A percentile compares a stretch with the other conserved stretches of the same genome.
These are phyloP conservation scores for Arctostaphylos glauca DNA, from an alignment of 148 eudicot genomes.

Conservation along the genomic window DNA sequence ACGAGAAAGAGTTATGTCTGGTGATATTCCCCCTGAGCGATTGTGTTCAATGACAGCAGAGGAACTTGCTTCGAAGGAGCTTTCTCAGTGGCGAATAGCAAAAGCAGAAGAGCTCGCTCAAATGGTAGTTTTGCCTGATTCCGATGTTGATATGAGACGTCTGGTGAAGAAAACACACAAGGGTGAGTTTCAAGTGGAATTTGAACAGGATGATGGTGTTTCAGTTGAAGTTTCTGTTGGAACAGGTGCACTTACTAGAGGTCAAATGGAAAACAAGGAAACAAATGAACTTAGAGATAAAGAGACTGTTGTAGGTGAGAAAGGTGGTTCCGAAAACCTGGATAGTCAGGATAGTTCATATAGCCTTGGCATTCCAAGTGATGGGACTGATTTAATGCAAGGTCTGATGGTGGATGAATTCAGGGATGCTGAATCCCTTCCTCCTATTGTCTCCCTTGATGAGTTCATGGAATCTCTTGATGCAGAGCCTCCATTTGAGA, in stretches of 20 bases:
- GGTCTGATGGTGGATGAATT: conserved; percentile 82
- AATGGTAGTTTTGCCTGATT: conserved; percentile 82
- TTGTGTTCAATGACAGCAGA: conserved; percentile 96
- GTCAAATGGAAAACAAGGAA: conserved; percentile 31
- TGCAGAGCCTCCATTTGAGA: conserved; percentile 86
- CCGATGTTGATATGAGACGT: conserved; percentile 69
- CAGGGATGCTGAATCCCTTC: conserved; percentile 67
- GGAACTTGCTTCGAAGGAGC: conserved; percentile 97
- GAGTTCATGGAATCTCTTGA: conserved; percentile 96
- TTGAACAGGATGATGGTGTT: conserved; percentile 58
- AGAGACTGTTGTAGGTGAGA: conserved; percentile 27
- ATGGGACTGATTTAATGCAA: conserved; percentile 87
- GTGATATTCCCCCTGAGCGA: conserved; percentile 74
- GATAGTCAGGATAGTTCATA: conserved; percentile 37
- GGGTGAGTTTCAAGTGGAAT: conserved; percentile 90
- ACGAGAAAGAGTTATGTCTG: conserved; percentile 83
- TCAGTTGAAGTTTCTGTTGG: conserved; percentile 53
- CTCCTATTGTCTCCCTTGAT: conserved; percentile 88
- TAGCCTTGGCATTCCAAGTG: conserved; percentile 73
- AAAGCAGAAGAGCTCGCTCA: conserved; percentile 84
- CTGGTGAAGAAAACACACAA: conserved; percentile 97
- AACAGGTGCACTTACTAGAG: conserved; percentile 27
- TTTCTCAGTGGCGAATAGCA: conserved; percentile 93
- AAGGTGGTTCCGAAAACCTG: conserved; percentile 29
- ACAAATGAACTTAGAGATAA: conserved; percentile 24